Base-by-base conservation (phyloP, 2,329 filamentous ascomycete species). In the Colletotrichum tabaci region DNA sequence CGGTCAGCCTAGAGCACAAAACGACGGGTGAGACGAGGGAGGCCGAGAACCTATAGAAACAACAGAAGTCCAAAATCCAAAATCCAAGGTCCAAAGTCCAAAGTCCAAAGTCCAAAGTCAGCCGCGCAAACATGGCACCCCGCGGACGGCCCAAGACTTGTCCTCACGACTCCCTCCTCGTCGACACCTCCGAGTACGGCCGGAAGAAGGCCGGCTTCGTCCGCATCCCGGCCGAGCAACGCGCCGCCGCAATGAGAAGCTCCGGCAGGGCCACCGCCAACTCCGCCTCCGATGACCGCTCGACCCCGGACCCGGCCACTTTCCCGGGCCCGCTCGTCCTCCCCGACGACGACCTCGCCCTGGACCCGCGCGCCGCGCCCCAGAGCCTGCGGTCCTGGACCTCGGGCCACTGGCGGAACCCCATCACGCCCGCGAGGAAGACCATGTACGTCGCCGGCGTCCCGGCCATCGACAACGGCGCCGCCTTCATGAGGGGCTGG, bases 241-340 rank as follows among this genome's bases (percentile, higher is more conserved):
- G 79, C 44, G 61, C 77, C n/a, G 78, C 77, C 0, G 82, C 80
- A 2, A 73, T 77, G 21, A 77, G 76, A 16, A 74, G 58, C 12
- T 77, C 77, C 13, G 81, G 80, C 0, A 75, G 77, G 8, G 74
- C 9, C 44, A 10, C 26, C 46, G 8, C 26, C 64, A 16, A 74
- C 74, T 3, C 74, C 73, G 12, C 55, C 57, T 1, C 21, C 15
- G 10, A 30, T 1, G 67, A 75, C 3, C 26, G 26, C 30, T 64
- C 73, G 2, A 69, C 76, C 6, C 69, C 61, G 10, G 74, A 81
- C 23, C 64, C 68, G 0, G 75, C 70, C 42, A 79, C 82, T 0
- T 93, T 91, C 72, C 90, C 90, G 0, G 88, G 82, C 0, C 89
- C 90, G 0, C 77, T 93, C 7, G 81, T 91, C 0, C 80, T 93